phyloP scores from a whole-genome alignment of 2,329 filamentous ascomycete genomes.

The Sporothrix euskadiensis region DNA sequence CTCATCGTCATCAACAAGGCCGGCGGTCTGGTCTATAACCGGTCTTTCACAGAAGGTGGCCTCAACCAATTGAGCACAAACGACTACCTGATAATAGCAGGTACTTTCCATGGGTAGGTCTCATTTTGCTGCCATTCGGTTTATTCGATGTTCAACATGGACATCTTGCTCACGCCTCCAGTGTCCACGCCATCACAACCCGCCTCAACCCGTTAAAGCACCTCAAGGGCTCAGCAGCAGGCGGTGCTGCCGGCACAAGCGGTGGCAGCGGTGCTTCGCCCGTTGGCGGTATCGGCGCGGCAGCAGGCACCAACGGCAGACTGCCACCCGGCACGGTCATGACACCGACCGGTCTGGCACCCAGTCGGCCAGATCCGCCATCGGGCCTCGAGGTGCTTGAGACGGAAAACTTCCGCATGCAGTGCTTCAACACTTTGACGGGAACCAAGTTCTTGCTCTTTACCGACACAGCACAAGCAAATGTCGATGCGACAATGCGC shows the following conservation, averaged over 20 bases:
- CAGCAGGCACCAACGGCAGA: background rate
- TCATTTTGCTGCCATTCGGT: no score
- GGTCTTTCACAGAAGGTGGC: slow-evolving; percentile 81
- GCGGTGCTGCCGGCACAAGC: slow-evolving; percentile 38
- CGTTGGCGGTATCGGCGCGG: background rate
- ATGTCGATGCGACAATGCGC: slow-evolving; percentile 79
- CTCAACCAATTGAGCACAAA: slow-evolving; percentile 90
- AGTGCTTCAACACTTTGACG: slow-evolving; percentile 93
- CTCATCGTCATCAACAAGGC: slow-evolving; percentile 99
- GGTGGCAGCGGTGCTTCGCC: slow-evolving; percentile 24
- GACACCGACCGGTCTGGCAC: slow-evolving; percentile 36
- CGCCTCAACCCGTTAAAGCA: slow-evolving; percentile 59
- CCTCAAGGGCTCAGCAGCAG: slow-evolving; percentile 34
- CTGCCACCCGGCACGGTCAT: slow-evolving; percentile 30
- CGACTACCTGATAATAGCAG: slow-evolving; percentile 93
- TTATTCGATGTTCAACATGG: no score
- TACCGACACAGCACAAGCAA: slow-evolving; percentile 83
- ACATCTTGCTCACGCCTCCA: slow-evolving; percentile 37
- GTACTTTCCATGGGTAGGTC: slow-evolving; percentile 88
- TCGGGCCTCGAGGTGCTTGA: slow-evolving; percentile 91
- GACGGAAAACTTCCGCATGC: slow-evolving; percentile 89
- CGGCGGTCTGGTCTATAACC: slow-evolving; percentile 93
- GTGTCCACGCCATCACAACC: slow-evolving; percentile 69
- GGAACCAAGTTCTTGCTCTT: slow-evolving; percentile 96
- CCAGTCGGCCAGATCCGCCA: slow-evolving; percentile 60